Evolutionary conservation across 2,329 filamentous ascomycete species (phyloP).

Genomic region (Trichoderma breve): DNA sequence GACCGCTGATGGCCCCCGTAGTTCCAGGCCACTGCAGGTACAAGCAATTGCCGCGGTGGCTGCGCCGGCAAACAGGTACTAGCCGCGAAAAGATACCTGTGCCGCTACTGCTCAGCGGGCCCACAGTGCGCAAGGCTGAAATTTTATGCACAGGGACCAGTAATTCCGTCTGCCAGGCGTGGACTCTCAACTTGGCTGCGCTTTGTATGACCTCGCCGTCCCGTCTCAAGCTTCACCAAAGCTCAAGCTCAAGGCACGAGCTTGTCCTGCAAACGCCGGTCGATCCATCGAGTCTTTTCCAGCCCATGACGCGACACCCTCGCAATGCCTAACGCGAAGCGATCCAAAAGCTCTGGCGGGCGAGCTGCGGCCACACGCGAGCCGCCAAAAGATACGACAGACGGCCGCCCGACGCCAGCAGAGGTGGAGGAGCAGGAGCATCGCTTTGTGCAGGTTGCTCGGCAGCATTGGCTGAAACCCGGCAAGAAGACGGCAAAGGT

Average conservation of each 20-base stretch:
- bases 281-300: not conserved
- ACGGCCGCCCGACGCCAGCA: constrained; percentile 54
- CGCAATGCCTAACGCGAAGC: constrained; percentile 59
- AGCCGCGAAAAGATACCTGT: constrained; percentile 6
- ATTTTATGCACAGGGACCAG: constrained; percentile 22
- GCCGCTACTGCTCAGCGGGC: constrained; percentile 18
- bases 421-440: constrained; percentile 70
- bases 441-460: constrained; percentile 73
- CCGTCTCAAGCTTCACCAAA: not conserved
- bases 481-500: constrained; percentile 60
- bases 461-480: constrained; percentile 77
- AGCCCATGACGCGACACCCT: constrained; percentile 19
- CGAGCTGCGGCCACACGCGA: constrained; percentile 37
- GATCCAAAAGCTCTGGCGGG: constrained; percentile 53
- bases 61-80: not conserved
- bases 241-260: not conserved
- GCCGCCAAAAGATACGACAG: constrained; percentile 36
- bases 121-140: constrained; percentile 25
- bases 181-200: not conserved
- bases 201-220: not conserved
- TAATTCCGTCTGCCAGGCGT: constrained; percentile 10
- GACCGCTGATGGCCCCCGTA: not conserved
- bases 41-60: not conserved
- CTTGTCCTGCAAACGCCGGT: not conserved
- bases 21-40: constrained; percentile 13